Base-by-base conservation (phyloP, 139 green algal genomes). In the Tetradesmus obliquus region DNA sequence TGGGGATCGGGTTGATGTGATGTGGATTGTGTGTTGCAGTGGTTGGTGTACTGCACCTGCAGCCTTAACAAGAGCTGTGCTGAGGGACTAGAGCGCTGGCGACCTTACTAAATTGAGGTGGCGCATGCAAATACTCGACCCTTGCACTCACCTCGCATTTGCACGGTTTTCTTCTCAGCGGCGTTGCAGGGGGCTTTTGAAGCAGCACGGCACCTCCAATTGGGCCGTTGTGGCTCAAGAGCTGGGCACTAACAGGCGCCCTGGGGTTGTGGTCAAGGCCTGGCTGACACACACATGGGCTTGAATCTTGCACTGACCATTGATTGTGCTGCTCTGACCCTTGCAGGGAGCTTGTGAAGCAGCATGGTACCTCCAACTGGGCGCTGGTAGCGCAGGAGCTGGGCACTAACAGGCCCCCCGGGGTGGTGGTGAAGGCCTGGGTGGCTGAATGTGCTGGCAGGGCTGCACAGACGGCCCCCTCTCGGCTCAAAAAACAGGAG, bases 371-470 rank as follows among this genome's bases (percentile, higher is more conserved):
- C n/a, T 55, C 24, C 66, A 82, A 71, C 15, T 89, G 85, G 85
- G n/a, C 24, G 9, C 13, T 82, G 3, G 71, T 89, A 51, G 62
- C 85, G 2, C 17, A 58, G 9, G 32, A 82, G 66, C 85, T 89
- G 1, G 62, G 62, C 66, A 89, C 85, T 4, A 79, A 79, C 32
- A 13, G 85, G 13, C 85, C 32, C 32, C 58, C 85, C 19, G 66
- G 85, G 6, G 85, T 57, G 2, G 62, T 89, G 2, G 85, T 82
- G 45, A 89, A 89, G 22, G 85, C 85, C 1, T 89, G 72, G 71
- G 85, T 89, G 3, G 13, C 20, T 2, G 20, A 82, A 66, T 69
- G 55, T 58, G n/a, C 15, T 20, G 17, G 17, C 66, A n/a, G 66
- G 5, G 66, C 15, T 17, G 17, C n/a, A 19, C 66, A 8, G 66